Evolutionary conservation across 805 yeast species (phyloP), one percentile per base, ranked within the genome.

Genomic region (Barnettozyma vustinii): DNA sequence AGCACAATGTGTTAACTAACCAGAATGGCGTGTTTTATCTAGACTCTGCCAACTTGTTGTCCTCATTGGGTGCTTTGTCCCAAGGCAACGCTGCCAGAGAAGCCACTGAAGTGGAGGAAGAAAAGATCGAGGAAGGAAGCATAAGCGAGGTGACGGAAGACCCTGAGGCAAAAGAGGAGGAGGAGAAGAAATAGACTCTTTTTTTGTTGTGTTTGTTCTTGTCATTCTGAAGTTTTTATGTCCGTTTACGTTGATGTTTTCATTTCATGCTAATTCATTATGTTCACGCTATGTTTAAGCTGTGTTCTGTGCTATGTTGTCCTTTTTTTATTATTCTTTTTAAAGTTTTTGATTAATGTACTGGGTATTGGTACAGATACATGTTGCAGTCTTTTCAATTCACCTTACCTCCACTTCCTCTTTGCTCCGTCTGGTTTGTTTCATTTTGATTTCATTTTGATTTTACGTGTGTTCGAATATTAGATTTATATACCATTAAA

Each of bases 21-120:
- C 66, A 65, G 49, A 63, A 81, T 59, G 85, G 85, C 40, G 83
- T 82, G 25, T 79, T 81, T 51, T 82, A 82, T 60, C 69, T 82
- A 52, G 87, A 82, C 62, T 80, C 84, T 18, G 76, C 80, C 48
- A 76, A 82, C 16, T 68, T 82, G 54, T 73, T 82, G 58, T 81
- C 81, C 42, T 65, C 75, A 2, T 60, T 74, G 23, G 74, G 72
- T 37, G 72, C 51, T 20, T 40, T 44, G 12, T 33, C 47, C 9
- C 49, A 39, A 40, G 32, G 21, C 8, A 42, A 27, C 19, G 51
- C 42, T 32, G 40, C 41, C 13, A 35, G 43, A 9, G 53, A 40
- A n/a, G 54, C 42, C 19, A 15, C 27, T 9, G 54, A 45, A n/a
- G 47, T 9, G 5, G 45, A 45, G 13, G 49, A 49, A 44, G 39